Conservation (phyloP, 176 grass and related monocot genomes). For the Lolium multiflorum region DNA sequence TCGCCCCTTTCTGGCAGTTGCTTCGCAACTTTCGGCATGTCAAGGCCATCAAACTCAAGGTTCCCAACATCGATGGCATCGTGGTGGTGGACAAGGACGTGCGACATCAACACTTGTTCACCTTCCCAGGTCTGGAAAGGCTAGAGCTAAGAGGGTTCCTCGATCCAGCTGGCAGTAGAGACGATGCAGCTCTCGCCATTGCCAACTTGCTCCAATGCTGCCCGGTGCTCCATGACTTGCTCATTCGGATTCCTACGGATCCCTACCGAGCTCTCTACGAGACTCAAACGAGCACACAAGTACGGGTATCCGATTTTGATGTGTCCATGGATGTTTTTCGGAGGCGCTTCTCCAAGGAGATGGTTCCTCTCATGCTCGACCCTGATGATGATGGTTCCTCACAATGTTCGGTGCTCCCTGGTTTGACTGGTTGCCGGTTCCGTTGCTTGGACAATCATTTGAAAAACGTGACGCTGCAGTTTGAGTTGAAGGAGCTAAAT, state of each 20-base stretch:
- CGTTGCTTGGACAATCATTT: background rate
- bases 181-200: background rate
- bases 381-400: background rate
- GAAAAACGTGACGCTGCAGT: conserved; percentile 14
- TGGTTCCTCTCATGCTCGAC: background rate
- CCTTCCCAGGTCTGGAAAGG: background rate
- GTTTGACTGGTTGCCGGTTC: background rate
- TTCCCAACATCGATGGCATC: background rate
- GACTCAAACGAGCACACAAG: too few relatives aligned
- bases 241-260: background rate
- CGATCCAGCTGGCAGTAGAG: background rate
- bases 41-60: background rate
- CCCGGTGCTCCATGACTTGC: background rate
- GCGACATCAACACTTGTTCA: background rate
- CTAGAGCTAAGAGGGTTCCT: background rate
- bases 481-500: conserved; percentile 11
- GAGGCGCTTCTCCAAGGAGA: background rate
- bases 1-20: background rate
- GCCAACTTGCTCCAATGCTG: background rate
- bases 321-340: background rate
- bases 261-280: background rate
- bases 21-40: background rate
- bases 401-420: background rate
- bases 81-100: background rate
- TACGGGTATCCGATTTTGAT: background rate